Base-by-base conservation (phyloP, 176 grass and related monocot species). In the Musa beccarii region DNA sequence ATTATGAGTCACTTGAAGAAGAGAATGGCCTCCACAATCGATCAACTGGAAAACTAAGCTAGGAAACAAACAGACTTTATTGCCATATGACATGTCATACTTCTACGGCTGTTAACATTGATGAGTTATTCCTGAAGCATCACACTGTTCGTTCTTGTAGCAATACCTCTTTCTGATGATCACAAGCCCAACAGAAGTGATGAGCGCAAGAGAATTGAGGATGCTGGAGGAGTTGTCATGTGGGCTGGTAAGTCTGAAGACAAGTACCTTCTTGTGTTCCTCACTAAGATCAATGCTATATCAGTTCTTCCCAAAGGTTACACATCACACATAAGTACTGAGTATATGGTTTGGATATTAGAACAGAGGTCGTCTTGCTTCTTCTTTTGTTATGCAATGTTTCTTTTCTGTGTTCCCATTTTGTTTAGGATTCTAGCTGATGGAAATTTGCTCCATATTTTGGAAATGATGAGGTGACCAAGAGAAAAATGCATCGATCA, bases 121-220 rank as follows among this genome's bases (percentile, higher is more conserved):
- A 78, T 75, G 50, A 64, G 82, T 59, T 68, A 19, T 53, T 82
- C 9, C 51, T 84, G 71, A 76, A 66, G 29, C 56, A 62, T 50
- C 68, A 76, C 57, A 56, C 10, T 54, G 56, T 76, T 13, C 77
- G 8, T 85, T 59, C 1, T 85, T 80, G 22, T 53, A 96, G 92
- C 89, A 80, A 92, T 96, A 85, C 71, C 89, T 72, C 86, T 96
- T 49, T 92, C 92, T 52, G 84, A 84, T 63, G 92, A 96, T 79
- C 92, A 96, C 73, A 96, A 96, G 76, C 89, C 92, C 70, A 85
- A 92, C 53, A 87, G 92, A 87, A 96, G 86, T 12, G 34, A 43
- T 43, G 34, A 43, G 34, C 34, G 34, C 34, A 43, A 43, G 4
- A 43, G 34, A 43, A 43, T 43, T 43, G 34, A 43, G 34, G 34